These are phyloP conservation scores for Cryptococcus amylolentus DNA, from an alignment of 1,284 basidiomycete species.

Conservation along the genomic window DNA sequence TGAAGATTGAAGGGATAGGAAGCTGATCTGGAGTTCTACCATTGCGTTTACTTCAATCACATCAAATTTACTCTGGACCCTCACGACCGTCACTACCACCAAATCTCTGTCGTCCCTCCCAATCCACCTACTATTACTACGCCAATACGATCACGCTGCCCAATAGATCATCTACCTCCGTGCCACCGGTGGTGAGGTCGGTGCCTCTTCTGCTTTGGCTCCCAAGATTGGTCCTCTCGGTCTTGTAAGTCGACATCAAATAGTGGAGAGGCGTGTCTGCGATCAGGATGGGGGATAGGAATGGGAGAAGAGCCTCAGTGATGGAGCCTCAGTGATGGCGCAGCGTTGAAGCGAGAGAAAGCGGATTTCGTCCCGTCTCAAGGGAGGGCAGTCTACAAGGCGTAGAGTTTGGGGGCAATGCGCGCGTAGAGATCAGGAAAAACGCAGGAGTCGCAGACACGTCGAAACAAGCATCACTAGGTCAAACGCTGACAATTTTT, in stretches of 20 bases:
- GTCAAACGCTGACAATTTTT: not conserved
- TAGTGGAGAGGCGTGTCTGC: not conserved
- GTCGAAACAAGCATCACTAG: not conserved
- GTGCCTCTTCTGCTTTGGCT: constrained; percentile 96
- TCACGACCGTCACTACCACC: not conserved
- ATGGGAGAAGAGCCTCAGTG: not conserved
- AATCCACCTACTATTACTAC: not conserved
- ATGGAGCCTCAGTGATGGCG: not conserved
- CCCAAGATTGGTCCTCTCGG: constrained; percentile 99
- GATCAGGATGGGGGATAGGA: not conserved
- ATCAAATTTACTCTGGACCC: not conserved
- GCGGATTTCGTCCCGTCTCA: not conserved
- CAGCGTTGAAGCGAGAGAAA: not conserved
- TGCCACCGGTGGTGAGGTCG: constrained; percentile 98
- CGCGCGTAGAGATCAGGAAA: not conserved
- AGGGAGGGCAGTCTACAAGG: not conserved
- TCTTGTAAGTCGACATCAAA: constrained; percentile 65
- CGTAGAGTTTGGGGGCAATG: not conserved
- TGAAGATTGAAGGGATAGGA: not conserved
- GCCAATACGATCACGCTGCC: not conserved
- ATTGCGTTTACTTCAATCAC: not conserved
- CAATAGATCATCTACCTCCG: constrained; percentile 91
- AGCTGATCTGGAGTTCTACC: not conserved
- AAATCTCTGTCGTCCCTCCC: not conserved
- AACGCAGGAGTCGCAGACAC: not conserved